Conservation (phyloP, 768 basidiomycete genomes). For the Xerocomellus dryophilus region DNA sequence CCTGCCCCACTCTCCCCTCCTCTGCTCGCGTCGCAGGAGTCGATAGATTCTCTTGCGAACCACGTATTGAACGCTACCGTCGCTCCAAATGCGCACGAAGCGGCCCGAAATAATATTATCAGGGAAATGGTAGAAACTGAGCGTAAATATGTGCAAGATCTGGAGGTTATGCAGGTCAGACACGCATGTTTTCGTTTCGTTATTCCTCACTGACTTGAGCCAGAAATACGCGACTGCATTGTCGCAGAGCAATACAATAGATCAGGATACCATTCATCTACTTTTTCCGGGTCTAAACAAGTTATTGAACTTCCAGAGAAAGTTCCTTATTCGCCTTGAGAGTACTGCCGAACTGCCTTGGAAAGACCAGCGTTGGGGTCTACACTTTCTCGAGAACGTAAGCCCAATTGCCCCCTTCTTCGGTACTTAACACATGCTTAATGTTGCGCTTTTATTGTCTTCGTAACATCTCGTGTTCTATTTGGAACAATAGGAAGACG, state of each 20-base stretch:
- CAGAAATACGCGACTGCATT: slow-evolving; percentile 89
- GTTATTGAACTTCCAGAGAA: slow-evolving; percentile 93
- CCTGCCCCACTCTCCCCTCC: slow-evolving; percentile 58
- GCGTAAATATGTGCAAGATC: slow-evolving; percentile 92
- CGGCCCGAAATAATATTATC: slow-evolving; percentile 72
- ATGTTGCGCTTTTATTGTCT: slow-evolving; percentile 44
- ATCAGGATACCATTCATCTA: slow-evolving; percentile 92
- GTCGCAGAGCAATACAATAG: slow-evolving; percentile 77
- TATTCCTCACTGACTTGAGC: slow-evolving; percentile 12
- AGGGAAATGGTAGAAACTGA: slow-evolving; percentile 93
- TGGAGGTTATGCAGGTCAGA: slow-evolving; percentile 92
- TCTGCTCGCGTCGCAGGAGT: slow-evolving; percentile 52
- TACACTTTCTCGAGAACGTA: slow-evolving; percentile 79
- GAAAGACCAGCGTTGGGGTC: slow-evolving; percentile 86
- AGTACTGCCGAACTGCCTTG: slow-evolving; percentile 79
- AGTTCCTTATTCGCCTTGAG: slow-evolving; percentile 88
- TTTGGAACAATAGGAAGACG: slow-evolving; percentile 79
- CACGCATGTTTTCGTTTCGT: neutral
- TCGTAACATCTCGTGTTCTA: slow-evolving; percentile 9
- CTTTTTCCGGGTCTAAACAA: slow-evolving; percentile 95
- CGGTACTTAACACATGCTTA: slow-evolving; percentile 30
- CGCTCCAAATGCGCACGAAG: slow-evolving; percentile 56
- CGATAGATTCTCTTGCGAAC: slow-evolving; percentile 53
- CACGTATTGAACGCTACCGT: slow-evolving; percentile 41
- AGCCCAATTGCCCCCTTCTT: slow-evolving; percentile 31